These are phyloP conservation scores for Pseudocohnilembus persalinus DNA, from an alignment of 169 alveolate species.

Conservation along the genomic window DNA sequence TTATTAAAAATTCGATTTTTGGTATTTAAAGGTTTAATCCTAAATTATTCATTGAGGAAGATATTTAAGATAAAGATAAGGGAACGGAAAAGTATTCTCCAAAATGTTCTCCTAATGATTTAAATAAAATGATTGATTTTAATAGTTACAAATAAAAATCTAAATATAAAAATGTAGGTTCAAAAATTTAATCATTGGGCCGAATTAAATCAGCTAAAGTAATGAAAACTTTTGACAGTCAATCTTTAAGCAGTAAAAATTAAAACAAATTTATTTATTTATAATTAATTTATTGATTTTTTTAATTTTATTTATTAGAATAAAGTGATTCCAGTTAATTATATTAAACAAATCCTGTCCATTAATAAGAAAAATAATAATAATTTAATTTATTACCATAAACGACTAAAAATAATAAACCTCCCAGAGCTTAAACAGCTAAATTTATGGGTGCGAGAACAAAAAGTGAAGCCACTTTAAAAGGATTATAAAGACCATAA, in stretches of 20 bases:
- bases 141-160: constrained; percentile 29
- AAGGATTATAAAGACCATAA: neutral
- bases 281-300: neutral
- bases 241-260: neutral
- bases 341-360: neutral
- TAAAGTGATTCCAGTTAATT: constrained; percentile 1
- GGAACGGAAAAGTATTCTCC: constrained; percentile 52
- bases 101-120: constrained; percentile 38
- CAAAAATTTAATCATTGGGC: constrained; percentile 21
- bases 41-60: constrained; percentile 23
- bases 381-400: neutral
- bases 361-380: neutral
- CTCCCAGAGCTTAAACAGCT: neutral
- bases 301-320: neutral
- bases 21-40: constrained; percentile 44
- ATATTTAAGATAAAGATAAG: constrained; percentile 38
- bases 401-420: neutral
- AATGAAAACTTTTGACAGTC: too few relatives aligned
- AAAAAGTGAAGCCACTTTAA: neutral
- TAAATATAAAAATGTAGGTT: constrained; percentile 21
- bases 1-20: neutral
- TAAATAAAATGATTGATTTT: constrained; percentile 50
- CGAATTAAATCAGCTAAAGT: constrained; percentile 38
- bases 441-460: neutral
- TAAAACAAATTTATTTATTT: too few relatives aligned